Conservation (phyloP, 345 rosid genomes). For the Eucalyptus albens region DNA sequence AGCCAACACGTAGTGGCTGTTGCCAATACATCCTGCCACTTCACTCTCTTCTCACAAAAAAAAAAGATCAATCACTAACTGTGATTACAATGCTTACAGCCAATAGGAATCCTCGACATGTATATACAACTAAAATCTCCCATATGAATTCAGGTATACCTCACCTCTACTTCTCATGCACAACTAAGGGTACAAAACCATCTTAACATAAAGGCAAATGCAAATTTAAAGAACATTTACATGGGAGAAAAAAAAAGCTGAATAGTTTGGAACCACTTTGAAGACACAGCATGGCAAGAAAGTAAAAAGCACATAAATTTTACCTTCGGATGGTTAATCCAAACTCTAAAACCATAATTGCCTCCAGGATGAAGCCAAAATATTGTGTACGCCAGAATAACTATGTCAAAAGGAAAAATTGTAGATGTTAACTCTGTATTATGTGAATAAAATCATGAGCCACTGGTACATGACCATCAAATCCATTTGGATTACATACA, state of each 20-base stretch:
- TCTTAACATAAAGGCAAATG: neutral
- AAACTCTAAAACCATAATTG: conserved; percentile 85
- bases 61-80: neutral
- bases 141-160: neutral
- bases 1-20: neutral
- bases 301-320: neutral
- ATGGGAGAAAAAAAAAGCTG: neutral
- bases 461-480: neutral
- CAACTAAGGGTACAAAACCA: neutral
- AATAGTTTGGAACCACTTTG: neutral
- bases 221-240: neutral
- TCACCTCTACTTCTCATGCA: neutral
- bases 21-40: neutral
- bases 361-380: conserved; percentile 75
- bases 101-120: neutral
- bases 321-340: conserved; percentile 79
- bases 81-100: neutral
- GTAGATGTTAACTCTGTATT: neutral
- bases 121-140: neutral
- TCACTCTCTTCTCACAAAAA: neutral
- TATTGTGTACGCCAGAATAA: conserved; percentile 68
- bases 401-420: conserved; percentile 12
- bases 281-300: neutral
- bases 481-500: neutral
- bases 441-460: neutral